Percentiles rank a stretch among this genome's conserved stretches.
phyloP scores from a whole-genome alignment of 2,329 filamentous ascomycete species.

The Talaromyces sp. region DNA sequence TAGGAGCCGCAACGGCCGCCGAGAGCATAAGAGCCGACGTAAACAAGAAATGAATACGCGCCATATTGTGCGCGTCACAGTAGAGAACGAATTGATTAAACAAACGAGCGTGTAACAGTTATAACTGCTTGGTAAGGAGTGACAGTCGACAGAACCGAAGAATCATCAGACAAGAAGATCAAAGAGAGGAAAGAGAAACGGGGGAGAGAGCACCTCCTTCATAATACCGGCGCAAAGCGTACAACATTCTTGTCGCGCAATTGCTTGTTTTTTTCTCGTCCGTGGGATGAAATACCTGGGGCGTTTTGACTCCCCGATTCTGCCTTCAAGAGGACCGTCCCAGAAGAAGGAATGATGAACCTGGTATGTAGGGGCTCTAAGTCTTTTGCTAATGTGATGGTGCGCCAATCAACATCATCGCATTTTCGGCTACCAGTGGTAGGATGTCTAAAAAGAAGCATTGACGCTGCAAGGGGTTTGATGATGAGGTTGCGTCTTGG shows the following conservation, averaged over 20 bases:
- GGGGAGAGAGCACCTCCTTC: not conserved
- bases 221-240: not conserved
- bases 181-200: not conserved
- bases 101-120: constrained; percentile 12
- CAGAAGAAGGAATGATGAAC: constrained; percentile 19
- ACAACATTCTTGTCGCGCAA: constrained; percentile 2
- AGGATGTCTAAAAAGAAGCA: not conserved
- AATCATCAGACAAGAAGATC: not conserved
- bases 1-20: constrained; percentile 8
- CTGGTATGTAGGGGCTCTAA: constrained; percentile 10
- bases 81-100: not conserved
- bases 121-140: not conserved
- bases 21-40: constrained; percentile 9
- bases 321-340: not conserved
- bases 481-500: not conserved
- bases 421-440: not conserved
- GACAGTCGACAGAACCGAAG: not conserved
- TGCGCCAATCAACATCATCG: not conserved
- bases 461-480: not conserved
- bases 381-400: not conserved
- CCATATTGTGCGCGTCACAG: constrained; percentile 5
- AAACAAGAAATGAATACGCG: constrained; percentile 10
- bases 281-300: not conserved
- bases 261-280: not conserved
- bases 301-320: not conserved